Evolutionary conservation across 306 rosid genomes (phyloP), one percentile per base, ranked within the genome.

Genomic region (Vachellia collinsii): DNA sequence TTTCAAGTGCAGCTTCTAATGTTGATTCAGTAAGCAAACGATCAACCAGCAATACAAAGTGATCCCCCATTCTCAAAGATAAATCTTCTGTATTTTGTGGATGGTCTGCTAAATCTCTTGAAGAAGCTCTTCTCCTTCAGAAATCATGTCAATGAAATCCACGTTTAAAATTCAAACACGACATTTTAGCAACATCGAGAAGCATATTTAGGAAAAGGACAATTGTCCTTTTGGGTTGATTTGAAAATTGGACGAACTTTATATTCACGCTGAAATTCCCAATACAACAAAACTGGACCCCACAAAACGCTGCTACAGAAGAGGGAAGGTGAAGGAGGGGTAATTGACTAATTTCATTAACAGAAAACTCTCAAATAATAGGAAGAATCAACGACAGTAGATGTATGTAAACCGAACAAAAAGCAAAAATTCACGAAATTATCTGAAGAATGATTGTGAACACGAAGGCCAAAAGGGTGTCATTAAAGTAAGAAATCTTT

Each of bases 11-110:
- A 83, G 97, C 99, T 84, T 88, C 97, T 84, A 96, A 86, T 43
- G 98, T 93, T n/a, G 99, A 87, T 65, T 96, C 99, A 16, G 98
- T 96, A 12, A 96, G 81, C 87, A 96, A 87, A 34, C 97, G 89
- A 90, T 96, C 98, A 78, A 96, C 97, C 86, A 96, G 85, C 72
- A 96, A 83, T 11, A 90, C 94, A 87, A 96, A 93, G 77, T 96
- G 98, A 81, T 96, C 99, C 47, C 98, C 99, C 99, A 96, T 93
- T 63, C 53, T 70, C 46, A 80, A 78, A 58, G 56, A 68, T 72
- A 80, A 29, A 50, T 61, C 58, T 58, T 61, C 58, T 65, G 14
- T 68, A 70, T 74, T 65, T 69, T 13, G 70, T 46, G 67, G 13
- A 76, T 59, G 65, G 34, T 37, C 80, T 39, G 74, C 12, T 29